Conservation (phyloP, 2,329 filamentous ascomycete species). For the Fusarium sp. region DNA sequence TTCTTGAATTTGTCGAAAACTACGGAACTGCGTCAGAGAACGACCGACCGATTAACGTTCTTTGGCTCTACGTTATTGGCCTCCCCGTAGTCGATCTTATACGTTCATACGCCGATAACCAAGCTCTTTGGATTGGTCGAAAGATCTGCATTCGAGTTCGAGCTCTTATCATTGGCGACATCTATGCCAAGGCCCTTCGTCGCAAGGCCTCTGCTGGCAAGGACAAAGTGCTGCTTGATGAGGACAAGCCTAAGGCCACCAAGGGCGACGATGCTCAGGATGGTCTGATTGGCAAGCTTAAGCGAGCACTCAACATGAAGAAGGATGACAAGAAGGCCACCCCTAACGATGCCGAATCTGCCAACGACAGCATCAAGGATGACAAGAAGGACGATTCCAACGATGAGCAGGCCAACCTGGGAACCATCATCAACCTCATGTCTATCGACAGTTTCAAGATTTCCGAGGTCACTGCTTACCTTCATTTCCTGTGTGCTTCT, state of each 20-base stretch:
- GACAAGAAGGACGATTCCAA: slow-evolving; percentile 51
- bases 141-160: slow-evolving; percentile 94
- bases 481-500: slow-evolving; percentile 94
- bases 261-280: slow-evolving; percentile 51
- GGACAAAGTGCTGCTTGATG: slow-evolving; percentile 75
- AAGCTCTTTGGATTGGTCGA: slow-evolving; percentile 91
- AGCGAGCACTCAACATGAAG: slow-evolving; percentile 70
- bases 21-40: slow-evolving; percentile 74
- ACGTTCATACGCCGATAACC: slow-evolving; percentile 84
- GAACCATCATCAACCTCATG: slow-evolving; percentile 99
- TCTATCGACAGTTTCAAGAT: slow-evolving; percentile 99
- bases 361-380: slow-evolving; percentile 50
- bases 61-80: slow-evolving; percentile 95
- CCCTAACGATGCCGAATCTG: slow-evolving; percentile 50
- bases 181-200: slow-evolving; percentile 94
- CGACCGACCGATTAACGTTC: slow-evolving; percentile 81
- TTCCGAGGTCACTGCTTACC: slow-evolving; percentile 90
- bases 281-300: slow-evolving; percentile 61
- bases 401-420: slow-evolving; percentile 86
- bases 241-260: slow-evolving; percentile 54
- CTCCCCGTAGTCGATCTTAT: slow-evolving; percentile 85
- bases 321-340: slow-evolving; percentile 60
- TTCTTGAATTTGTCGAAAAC: slow-evolving; percentile 92
- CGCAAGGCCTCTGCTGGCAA: slow-evolving; percentile 84
- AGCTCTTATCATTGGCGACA: slow-evolving; percentile 95